A percentile compares a stretch with the other conserved stretches of the same genome.
phyloP scores from a whole-genome alignment of 1,284 basidiomycete species.

The Vanrija sp. region DNA sequence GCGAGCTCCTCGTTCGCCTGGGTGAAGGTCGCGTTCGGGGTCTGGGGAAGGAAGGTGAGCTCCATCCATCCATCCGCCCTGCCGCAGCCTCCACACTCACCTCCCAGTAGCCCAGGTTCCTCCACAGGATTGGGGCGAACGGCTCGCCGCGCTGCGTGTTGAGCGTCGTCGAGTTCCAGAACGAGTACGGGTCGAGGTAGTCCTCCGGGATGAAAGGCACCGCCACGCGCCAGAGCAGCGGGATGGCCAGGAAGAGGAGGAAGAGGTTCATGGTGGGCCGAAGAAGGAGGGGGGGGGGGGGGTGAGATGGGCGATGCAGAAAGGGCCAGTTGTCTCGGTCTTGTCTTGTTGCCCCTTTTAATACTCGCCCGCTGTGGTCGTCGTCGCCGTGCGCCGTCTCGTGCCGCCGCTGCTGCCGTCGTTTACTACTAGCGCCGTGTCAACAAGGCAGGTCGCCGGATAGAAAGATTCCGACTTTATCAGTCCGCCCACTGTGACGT shows the following conservation, averaged over 20 bases:
- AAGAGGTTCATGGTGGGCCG: conserved; percentile 14
- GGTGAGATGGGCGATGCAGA: not conserved
- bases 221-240: conserved; percentile 27
- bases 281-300: no score
- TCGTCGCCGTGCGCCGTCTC: no score
- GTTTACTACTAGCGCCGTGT: no score
- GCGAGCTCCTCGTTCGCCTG: conserved; percentile 63
- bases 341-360: no score
- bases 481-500: no score
- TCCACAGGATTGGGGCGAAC: conserved; percentile 24
- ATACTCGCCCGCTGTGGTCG: no score
- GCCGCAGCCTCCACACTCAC: conserved; percentile 12
- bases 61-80: no score
- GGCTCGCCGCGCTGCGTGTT: conserved; percentile 19
- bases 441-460: no score
- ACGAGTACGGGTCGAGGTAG: conserved; percentile 36
- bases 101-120: conserved; percentile 46
- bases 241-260: conserved; percentile 22
- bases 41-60: not conserved
- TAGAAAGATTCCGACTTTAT: no score
- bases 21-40: conserved; percentile 52
- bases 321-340: no score
- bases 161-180: conserved; percentile 27
- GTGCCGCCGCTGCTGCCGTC: no score
- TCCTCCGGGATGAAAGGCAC: conserved; percentile 22